phyloP scores from a whole-genome alignment of 2,329 filamentous ascomycete species.

The Nakataea oryzae region DNA sequence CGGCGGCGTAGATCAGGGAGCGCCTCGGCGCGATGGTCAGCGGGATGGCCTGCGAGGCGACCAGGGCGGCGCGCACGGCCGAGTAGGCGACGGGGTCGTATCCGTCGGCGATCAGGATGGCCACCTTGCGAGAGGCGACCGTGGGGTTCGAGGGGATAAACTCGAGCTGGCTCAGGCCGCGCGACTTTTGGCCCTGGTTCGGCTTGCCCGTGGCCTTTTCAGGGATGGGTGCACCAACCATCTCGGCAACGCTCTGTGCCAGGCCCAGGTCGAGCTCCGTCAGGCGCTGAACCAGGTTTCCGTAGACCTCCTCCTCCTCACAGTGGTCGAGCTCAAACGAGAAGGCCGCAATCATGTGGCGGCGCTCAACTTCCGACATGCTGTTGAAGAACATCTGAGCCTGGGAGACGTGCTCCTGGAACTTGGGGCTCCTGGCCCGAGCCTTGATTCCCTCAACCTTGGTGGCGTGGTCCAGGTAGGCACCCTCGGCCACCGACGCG shows the following conservation, averaged over 20 bases:
- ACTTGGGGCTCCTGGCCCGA: constrained; percentile 60
- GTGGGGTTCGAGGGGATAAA: constrained; percentile 52
- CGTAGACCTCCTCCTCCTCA: constrained; percentile 67
- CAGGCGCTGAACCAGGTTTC: constrained; percentile 56
- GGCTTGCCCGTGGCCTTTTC: constrained; percentile 32
- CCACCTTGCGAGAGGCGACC: constrained; percentile 61
- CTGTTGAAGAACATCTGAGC: constrained; percentile 81
- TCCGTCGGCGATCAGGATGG: constrained; percentile 68
- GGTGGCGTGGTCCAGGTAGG: constrained; percentile 57
- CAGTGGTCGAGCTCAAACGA: constrained; percentile 72
- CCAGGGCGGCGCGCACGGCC: constrained; percentile 53
- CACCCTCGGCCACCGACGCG: constrained; percentile 42
- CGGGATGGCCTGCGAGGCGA: constrained; percentile 52
- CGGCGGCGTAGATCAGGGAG: constrained; percentile 52
- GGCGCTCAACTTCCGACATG: constrained; percentile 54
- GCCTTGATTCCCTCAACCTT: constrained; percentile 61
- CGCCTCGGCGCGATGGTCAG: constrained; percentile 64
- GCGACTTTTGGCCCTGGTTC: constrained; percentile 60
- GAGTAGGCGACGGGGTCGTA: constrained; percentile 59
- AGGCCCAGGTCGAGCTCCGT: constrained; percentile 63
- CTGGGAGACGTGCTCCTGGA: constrained; percentile 67
- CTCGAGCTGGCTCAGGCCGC: constrained; percentile 58
- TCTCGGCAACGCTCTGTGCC: constrained; percentile 56
- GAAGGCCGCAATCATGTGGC: constrained; percentile 49
- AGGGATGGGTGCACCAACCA: constrained; percentile 56